These are phyloP conservation scores for Zhuliangozyma parablackwelliae DNA, from an alignment of 1,139 yeast genomes.

Conservation along the genomic window DNA sequence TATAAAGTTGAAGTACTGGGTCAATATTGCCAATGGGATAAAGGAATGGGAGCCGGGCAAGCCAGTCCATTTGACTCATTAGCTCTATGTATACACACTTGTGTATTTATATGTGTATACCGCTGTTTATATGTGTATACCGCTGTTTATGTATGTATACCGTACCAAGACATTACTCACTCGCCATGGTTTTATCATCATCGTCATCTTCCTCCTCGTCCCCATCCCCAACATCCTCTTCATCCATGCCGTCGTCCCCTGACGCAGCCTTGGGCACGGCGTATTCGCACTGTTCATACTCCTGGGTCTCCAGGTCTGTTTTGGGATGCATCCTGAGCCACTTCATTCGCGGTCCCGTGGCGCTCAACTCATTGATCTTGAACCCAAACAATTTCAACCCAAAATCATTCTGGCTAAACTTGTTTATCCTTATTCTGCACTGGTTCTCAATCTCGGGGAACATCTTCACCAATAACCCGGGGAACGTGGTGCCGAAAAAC, in stretches of 20 bases:
- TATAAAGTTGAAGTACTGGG: slow-evolving; percentile 78
- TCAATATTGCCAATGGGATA: slow-evolving; percentile 67
- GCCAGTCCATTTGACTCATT: slow-evolving; percentile 61
- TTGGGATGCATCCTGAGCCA: slow-evolving; percentile 84
- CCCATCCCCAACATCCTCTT: slow-evolving; percentile 20
- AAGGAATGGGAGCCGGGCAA: slow-evolving; percentile 77
- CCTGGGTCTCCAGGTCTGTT: slow-evolving; percentile 52
- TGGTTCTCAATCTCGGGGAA: slow-evolving; percentile 72
- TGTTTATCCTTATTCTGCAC: slow-evolving; percentile 45
- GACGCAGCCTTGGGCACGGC: slow-evolving; percentile 36
- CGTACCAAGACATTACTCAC: slow-evolving; percentile 19
- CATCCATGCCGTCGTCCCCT: slow-evolving; percentile 24
- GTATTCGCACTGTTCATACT: slow-evolving; percentile 60
- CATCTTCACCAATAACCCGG: slow-evolving; percentile 85
- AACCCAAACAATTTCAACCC: slow-evolving; percentile 87
- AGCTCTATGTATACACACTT: slow-evolving; percentile 1
- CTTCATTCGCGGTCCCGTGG: slow-evolving; percentile 87
- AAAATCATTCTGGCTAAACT: slow-evolving; percentile 50
- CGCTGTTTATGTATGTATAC: background rate
- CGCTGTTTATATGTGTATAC: background rate
- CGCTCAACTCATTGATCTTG: slow-evolving; percentile 67
- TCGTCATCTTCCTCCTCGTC: slow-evolving; percentile 24
- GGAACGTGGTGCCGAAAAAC: slow-evolving; percentile 92
- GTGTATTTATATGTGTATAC: background rate
- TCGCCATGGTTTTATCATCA: slow-evolving; percentile 47